phyloP scores from a whole-genome alignment of 306 rosid species.

The Gastrolobium bilobum region DNA sequence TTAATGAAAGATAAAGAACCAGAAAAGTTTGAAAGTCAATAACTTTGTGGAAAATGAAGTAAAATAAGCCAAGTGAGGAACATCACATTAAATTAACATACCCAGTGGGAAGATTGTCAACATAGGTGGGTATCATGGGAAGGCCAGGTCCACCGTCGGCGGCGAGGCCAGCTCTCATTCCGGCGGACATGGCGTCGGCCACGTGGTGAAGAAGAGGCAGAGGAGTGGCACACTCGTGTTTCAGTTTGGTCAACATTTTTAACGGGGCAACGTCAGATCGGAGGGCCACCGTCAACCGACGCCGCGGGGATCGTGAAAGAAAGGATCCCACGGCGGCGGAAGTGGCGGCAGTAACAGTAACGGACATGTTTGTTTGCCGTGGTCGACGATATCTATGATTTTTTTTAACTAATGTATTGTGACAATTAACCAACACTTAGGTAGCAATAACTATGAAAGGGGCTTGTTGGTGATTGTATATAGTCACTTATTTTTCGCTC shows the following conservation, averaged over 20 bases:
- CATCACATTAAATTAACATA: slow-evolving; percentile 23
- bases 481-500: not conserved
- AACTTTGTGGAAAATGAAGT: not conserved
- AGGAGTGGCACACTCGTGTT: slow-evolving; percentile 78
- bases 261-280: slow-evolving; percentile 64
- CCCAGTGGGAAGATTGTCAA: slow-evolving; percentile 89
- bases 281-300: slow-evolving; percentile 62
- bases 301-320: slow-evolving; percentile 55
- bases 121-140: slow-evolving; percentile 89
- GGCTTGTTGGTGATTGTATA: no score
- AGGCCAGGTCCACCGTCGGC: slow-evolving; percentile 67
- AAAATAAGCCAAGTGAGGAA: not conserved
- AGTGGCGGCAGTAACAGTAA: slow-evolving; percentile 48
- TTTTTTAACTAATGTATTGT: not conserved
- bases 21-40: not conserved
- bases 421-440: not conserved
- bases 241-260: slow-evolving; percentile 61
- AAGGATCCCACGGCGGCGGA: slow-evolving; percentile 59
- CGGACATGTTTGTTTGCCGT: slow-evolving; percentile 54
- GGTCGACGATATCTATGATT: not conserved
- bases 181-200: slow-evolving; percentile 71
- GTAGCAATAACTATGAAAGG: not conserved
- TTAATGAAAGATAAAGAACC: not conserved
- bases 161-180: slow-evolving; percentile 85
- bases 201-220: slow-evolving; percentile 75